Percentiles rank a stretch among this genome's conserved stretches.
Evolutionary conservation across 805 yeast genomes (phyloP).

Genomic region (Scheffersomyces lignosus): DNA sequence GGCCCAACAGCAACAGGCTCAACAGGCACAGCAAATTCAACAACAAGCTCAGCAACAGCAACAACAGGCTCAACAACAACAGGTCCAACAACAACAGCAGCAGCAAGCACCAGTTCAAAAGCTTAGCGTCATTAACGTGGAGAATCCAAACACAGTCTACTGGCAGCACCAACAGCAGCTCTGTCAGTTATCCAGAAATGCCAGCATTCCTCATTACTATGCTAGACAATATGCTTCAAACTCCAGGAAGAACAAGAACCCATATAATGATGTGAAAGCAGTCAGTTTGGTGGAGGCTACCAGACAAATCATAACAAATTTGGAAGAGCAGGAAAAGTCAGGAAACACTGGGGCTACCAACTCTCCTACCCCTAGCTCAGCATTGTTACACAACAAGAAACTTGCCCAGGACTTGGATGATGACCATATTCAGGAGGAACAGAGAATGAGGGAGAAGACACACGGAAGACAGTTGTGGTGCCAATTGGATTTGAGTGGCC

Average conservation of each 20-base stretch:
- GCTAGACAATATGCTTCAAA: conserved; percentile 80
- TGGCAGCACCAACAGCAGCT: conserved; percentile 84
- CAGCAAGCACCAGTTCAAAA: conserved; percentile 27
- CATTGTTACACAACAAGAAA: conserved; percentile 44
- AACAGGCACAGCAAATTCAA: conserved; percentile 7
- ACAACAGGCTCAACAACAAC: conserved; percentile 8
- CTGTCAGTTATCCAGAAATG: conserved; percentile 64
- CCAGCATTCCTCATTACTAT: conserved; percentile 73
- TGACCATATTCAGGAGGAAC: conserved; percentile 49
- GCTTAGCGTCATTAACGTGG: conserved; percentile 30
- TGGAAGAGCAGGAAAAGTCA: conserved; percentile 46
- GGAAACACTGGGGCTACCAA: conserved; percentile 31
- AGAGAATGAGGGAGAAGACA: conserved; percentile 58
- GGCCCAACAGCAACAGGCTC: conserved; percentile 20
- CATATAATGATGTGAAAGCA: conserved; percentile 36
- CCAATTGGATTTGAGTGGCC: conserved; percentile 88
- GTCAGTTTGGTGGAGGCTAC: conserved; percentile 45
- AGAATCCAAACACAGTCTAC: conserved; percentile 44
- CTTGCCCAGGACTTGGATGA: conserved; percentile 53
- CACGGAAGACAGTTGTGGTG: conserved; percentile 88
- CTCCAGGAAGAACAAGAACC: conserved; percentile 49
- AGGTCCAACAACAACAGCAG: conserved; percentile 13
- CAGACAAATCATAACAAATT: conserved; percentile 31
- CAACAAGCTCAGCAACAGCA: conserved; percentile 7
- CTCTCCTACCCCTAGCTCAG: conserved; percentile 21